Evolutionary conservation across 176 grass and related monocot genomes (phyloP).

Genomic region (Ananas comosus): DNA sequence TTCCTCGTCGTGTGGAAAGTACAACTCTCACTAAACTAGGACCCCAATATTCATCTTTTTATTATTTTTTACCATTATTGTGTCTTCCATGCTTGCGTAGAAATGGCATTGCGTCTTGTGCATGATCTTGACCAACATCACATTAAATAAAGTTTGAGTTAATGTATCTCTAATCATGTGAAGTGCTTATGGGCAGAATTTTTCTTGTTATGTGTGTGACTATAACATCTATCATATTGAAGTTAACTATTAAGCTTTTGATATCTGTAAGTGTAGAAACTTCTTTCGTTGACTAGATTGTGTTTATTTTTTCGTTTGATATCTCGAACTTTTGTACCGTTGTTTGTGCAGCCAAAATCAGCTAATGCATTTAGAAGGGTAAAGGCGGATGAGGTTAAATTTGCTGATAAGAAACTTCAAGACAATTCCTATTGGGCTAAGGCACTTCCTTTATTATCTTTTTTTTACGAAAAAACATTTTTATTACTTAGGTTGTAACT

Average conservation of each 20-base stretch:
- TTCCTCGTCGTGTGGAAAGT: background rate
- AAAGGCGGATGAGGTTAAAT: constrained; percentile 54
- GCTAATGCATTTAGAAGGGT: constrained; percentile 71
- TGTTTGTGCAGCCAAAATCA: constrained; percentile 43
- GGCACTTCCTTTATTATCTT: constrained; percentile 24
- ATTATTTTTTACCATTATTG: too few species aligned
- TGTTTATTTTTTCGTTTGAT: too few species aligned
- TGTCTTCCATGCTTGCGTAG: too few species aligned
- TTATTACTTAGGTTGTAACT: background rate
- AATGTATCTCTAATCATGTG: too few species aligned
- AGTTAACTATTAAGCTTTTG: too few species aligned
- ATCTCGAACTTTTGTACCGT: background rate
- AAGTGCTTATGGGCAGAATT: too few species aligned
- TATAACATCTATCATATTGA: too few species aligned
- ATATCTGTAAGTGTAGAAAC: too few species aligned
- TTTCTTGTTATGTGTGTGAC: too few species aligned
- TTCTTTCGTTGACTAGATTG: too few species aligned
- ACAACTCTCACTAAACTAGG: background rate
- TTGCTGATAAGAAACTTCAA: constrained; percentile 59
- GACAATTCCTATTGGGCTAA: constrained; percentile 99
- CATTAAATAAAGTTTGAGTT: background rate
- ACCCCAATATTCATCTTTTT: too few species aligned
- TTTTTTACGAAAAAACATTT: background rate
- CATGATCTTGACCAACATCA: background rate
- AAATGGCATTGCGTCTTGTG: background rate